These are phyloP conservation scores for Kuraishia ogatae DNA, from an alignment of 805 yeast genomes.

Conservation along the genomic window DNA sequence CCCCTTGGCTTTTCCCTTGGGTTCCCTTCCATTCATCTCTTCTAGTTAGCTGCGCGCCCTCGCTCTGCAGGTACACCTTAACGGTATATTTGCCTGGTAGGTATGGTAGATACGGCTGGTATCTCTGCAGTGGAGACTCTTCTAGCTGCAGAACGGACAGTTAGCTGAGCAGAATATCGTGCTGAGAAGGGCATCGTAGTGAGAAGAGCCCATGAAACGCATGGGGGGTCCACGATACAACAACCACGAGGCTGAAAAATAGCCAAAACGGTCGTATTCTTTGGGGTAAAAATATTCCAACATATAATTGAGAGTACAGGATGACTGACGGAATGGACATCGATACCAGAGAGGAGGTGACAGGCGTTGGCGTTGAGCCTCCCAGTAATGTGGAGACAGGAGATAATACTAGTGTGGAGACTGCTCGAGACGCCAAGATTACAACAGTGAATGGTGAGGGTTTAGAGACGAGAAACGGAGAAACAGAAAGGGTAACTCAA, in stretches of 20 bases:
- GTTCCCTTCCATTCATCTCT: too few relatives aligned
- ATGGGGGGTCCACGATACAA: too few relatives aligned
- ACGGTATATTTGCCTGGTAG: too few relatives aligned
- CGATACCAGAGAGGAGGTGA: neutral
- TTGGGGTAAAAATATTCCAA: neutral
- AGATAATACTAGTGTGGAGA: neutral
- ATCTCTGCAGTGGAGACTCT: too few relatives aligned
- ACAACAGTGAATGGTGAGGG: too few relatives aligned
- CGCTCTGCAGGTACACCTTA: too few relatives aligned
- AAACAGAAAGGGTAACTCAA: neutral
- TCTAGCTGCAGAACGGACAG: too few relatives aligned
- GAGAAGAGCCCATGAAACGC: too few relatives aligned
- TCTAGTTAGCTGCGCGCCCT: too few relatives aligned
- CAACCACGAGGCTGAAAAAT: neutral
- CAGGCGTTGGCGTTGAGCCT: neutral
- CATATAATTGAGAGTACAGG: neutral
- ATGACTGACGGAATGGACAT: neutral
- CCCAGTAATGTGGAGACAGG: neutral
- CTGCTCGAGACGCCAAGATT: neutral
- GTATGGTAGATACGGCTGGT: too few relatives aligned
- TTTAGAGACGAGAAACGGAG: neutral
- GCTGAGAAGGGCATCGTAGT: neutral
- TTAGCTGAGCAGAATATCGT: too few relatives aligned
- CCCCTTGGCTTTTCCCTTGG: neutral
- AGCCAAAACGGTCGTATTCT: neutral